Evolutionary conservation across 768 basidiomycete genomes (phyloP), one percentile per base, ranked within the genome.

Genomic region (Mycena leptocephala): DNA sequence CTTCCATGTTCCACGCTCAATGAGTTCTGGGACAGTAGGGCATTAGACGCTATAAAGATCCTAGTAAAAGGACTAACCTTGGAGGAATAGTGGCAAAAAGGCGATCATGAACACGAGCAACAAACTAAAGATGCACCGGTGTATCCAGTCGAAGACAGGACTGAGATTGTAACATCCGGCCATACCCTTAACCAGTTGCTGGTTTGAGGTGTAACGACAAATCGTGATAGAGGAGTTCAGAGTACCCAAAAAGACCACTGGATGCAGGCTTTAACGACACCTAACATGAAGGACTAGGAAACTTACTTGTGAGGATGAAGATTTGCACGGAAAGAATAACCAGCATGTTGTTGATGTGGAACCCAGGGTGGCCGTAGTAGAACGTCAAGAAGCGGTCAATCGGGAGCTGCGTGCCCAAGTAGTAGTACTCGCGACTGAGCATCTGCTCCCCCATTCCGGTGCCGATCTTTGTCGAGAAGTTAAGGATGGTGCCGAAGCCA

Each of bases 371-470:
- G 59, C 97, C 97, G 80, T 99, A 99, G 89, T 99, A 99, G 91
- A 99, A 99, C 63, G 98, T 99, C 85, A 99, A 88, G 93, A 99
- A 99, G 56, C 98, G 93, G 84, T 99, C 98, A 83, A 99, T 94
- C 43, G 98, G 97, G 67, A 99, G 91, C 83, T 99, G 98, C 28
- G 98, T 99, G 33, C 98, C 98, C 77, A 99, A 86, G 82, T 99
- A 99, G 86, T 99, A 99, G 84, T 99, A 99, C 86, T 99, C 98
- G 77, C 98, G 93, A 87, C 97, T 98, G 81, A 99, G 91, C 96
- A 99, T 96, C 86, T 99, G 98, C 84, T 99, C 98, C 43, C 98
- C 98, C 98, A 99, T 99, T 85, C 98, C 98, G n/a, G 97, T 99
- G 16, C 98, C 98, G 81, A 99, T 97, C 92, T 99, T 99, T 71